Conservation (phyloP, 805 yeast species). For the Candida corydali region DNA sequence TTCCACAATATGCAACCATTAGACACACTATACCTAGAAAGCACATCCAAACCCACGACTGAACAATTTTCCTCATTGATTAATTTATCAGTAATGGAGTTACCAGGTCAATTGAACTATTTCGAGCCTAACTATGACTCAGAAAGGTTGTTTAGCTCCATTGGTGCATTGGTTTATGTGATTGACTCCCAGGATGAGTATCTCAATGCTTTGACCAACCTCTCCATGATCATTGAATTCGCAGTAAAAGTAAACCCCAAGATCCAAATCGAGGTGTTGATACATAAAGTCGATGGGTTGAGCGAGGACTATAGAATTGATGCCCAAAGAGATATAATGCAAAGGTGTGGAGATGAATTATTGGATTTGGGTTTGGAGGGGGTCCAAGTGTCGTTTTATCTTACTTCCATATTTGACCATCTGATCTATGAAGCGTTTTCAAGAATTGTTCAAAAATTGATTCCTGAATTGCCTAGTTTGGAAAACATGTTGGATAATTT, state of each 20-base stretch:
- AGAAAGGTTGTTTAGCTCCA: constrained; percentile 69
- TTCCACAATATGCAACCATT: constrained; percentile 96
- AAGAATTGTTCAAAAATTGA: constrained; percentile 84
- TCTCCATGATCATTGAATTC: constrained; percentile 82
- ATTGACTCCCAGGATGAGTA: constrained; percentile 96
- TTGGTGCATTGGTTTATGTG: constrained; percentile 90
- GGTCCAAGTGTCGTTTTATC: constrained; percentile 84
- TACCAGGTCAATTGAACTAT: constrained; percentile 90
- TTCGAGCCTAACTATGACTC: constrained; percentile 84
- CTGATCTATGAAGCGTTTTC: constrained; percentile 95
- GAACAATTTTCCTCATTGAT: constrained; percentile 82
- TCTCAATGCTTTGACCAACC: constrained; percentile 81
- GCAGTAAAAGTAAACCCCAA: constrained; percentile 82
- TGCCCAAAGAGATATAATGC: constrained; percentile 95
- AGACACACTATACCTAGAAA: constrained; percentile 85
- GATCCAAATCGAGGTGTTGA: constrained; percentile 85
- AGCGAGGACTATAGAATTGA: constrained; percentile 91
- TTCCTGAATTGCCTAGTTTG: constrained; percentile 81
- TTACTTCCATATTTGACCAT: constrained; percentile 93
- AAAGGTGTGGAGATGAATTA: constrained; percentile 89
- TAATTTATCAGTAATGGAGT: constrained; percentile 84
- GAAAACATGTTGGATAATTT: constrained; percentile 86
- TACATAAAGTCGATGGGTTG: constrained; percentile 93
- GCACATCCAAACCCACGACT: constrained; percentile 83
- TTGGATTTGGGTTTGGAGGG: constrained; percentile 87